Conservation (phyloP, 2,329 filamentous ascomycete species). For the Venturiaceae sp. region DNA sequence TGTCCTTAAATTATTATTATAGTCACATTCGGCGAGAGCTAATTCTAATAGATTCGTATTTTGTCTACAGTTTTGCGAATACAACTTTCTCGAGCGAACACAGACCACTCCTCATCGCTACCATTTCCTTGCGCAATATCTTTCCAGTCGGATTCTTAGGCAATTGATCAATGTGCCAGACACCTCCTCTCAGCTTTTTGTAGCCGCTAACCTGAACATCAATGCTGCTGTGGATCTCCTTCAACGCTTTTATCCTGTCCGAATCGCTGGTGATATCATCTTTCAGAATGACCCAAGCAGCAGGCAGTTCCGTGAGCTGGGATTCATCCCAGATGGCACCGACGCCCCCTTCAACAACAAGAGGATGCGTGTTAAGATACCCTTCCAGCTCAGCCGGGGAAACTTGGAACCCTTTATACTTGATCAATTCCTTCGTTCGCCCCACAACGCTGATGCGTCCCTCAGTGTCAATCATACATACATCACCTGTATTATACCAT, state of each 20-base stretch:
- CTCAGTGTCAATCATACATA: conserved; percentile 26
- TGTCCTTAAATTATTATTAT: background rate
- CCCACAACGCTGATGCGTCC: conserved; percentile 27
- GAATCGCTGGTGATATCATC: conserved; percentile 12
- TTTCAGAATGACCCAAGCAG: conserved; percentile 28
- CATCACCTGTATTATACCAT: conserved; percentile 36
- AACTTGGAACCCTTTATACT: conserved; percentile 34
- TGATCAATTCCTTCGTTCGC: conserved; percentile 32
- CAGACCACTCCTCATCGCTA: background rate
- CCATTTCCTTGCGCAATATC: conserved; percentile 7
- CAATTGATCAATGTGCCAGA: background rate
- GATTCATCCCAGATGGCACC: conserved; percentile 14
- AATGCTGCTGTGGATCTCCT: conserved; percentile 21
- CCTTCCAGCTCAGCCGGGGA: conserved; percentile 28
- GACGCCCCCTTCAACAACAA: conserved; percentile 26
- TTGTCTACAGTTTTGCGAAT: background rate
- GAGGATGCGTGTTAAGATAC: conserved; percentile 26
- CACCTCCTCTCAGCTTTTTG: conserved; percentile 23
- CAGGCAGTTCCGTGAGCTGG: conserved; percentile 29
- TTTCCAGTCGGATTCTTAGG: conserved; percentile 5
- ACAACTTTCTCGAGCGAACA: background rate
- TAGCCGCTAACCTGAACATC: conserved; percentile 30
- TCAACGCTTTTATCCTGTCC: conserved; percentile 15
- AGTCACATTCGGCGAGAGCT: background rate
- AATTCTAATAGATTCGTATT: too few species aligned